phyloP scores from a whole-genome alignment of 139 green algal species.

The Micromonas commoda region DNA sequence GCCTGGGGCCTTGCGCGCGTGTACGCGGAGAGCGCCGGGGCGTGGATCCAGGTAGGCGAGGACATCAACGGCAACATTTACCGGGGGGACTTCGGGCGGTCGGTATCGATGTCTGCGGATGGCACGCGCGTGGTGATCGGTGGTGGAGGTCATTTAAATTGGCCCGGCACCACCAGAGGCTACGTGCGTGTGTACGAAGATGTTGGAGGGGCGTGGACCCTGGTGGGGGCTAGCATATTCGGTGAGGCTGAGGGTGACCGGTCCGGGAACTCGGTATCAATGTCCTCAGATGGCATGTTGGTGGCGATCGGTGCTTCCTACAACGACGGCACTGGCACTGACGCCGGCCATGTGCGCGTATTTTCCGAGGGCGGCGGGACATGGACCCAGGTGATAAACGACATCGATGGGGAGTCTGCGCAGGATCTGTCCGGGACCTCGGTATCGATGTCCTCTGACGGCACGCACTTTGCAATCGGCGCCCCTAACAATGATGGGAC shows the following conservation, averaged over 20 bases:
- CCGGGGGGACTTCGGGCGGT: no score
- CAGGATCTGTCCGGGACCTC: neutral
- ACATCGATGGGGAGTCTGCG: constrained; percentile 3
- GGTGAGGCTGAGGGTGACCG: neutral
- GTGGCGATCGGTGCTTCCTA: constrained; percentile 7
- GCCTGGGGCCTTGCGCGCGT: no score
- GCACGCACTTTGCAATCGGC: neutral
- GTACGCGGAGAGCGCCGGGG: no score
- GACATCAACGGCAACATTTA: no score
- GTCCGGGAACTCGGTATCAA: neutral
- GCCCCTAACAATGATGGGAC: neutral
- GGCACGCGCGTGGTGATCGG: no score
- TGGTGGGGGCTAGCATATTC: neutral
- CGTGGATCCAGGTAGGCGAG: no score
- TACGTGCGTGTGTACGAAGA: constrained; percentile 15
- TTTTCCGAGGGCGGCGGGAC: neutral
- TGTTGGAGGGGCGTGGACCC: neutral
- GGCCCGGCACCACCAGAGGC: neutral
- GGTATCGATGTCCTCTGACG: neutral
- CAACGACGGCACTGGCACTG: neutral
- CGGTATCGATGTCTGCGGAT: no score
- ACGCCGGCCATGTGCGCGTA: constrained; percentile 9
- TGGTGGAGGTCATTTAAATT: no score
- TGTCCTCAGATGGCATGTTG: neutral
- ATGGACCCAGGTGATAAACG: neutral